Conservation (phyloP, 768 basidiomycete species). For the Boletus subparvulus region DNA sequence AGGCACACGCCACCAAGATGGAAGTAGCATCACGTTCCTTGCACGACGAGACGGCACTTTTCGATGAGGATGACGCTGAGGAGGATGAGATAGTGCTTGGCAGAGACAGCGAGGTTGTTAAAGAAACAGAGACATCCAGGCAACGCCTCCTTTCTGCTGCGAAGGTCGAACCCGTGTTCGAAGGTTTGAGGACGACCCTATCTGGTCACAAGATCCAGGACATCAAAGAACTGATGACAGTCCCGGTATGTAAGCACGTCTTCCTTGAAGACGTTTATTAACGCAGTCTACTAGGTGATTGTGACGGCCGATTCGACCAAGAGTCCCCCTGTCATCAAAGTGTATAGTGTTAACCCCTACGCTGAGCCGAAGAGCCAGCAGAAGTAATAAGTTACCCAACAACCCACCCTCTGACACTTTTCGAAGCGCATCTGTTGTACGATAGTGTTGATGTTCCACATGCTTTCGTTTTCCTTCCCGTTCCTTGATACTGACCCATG, state of each 20-base stretch:
- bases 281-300: slow-evolving; percentile 62
- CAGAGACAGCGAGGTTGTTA: slow-evolving; percentile 43
- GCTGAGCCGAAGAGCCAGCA: slow-evolving; percentile 48
- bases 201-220: slow-evolving; percentile 95
- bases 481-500: slow-evolving; percentile 32
- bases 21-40: slow-evolving; percentile 83
- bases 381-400: slow-evolving; percentile 33
- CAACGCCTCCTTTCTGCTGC: slow-evolving; percentile 78
- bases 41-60: slow-evolving; percentile 83
- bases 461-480: slow-evolving; percentile 32
- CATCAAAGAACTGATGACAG: slow-evolving; percentile 88
- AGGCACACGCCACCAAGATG: slow-evolving; percentile 90
- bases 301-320: slow-evolving; percentile 94
- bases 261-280: neutral
- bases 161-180: slow-evolving; percentile 76
- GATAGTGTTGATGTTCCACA: slow-evolving; percentile 28
- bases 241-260: slow-evolving; percentile 63
- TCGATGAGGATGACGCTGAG: slow-evolving; percentile 83
- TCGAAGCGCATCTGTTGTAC: slow-evolving; percentile 26
- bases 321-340: slow-evolving; percentile 95
- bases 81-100: slow-evolving; percentile 82
- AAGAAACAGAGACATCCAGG: slow-evolving; percentile 60
- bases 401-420: neutral
- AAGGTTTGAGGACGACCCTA: slow-evolving; percentile 69
- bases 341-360: slow-evolving; percentile 94